These are phyloP conservation scores for Capsicum pubescens DNA, from an alignment of 257 asterid species.

Conservation along the genomic window DNA sequence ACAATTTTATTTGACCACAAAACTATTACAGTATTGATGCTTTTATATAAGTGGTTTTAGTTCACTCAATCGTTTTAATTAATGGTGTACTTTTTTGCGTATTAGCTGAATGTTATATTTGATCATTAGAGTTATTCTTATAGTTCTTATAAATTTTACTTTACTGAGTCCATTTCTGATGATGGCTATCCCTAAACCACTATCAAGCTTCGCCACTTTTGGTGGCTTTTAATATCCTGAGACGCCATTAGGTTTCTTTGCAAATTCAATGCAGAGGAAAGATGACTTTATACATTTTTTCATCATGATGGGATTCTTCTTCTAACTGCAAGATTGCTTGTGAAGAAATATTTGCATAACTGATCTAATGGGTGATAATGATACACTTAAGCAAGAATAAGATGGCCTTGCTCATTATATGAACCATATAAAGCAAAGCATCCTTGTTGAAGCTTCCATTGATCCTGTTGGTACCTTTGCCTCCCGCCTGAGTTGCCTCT, in stretches of 20 bases:
- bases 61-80: no score
- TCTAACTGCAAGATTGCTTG: conserved; percentile 62
- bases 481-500: conserved; percentile 67
- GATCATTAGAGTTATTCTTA: no score
- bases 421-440: conserved; percentile 65
- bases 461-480: conserved; percentile 79
- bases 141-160: no score
- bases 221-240: conserved; percentile 43
- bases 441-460: conserved; percentile 66
- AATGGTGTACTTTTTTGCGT: no score
- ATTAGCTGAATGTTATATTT: no score
- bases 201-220: conserved; percentile 35
- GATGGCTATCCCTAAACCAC: conserved; percentile 46
- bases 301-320: conserved; percentile 71
- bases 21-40: no score
- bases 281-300: conserved; percentile 61
- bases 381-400: conserved; percentile 58
- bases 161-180: background rate
- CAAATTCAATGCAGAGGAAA: conserved; percentile 56
- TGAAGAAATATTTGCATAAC: conserved; percentile 73
- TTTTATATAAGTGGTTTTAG: no score
- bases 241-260: conserved; percentile 48
- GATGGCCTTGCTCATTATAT: conserved; percentile 52
- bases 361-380: conserved; percentile 58
- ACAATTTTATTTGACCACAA: no score